Base-by-base conservation (phyloP, 345 rosid genomes). In the Linum lewisii region DNA sequence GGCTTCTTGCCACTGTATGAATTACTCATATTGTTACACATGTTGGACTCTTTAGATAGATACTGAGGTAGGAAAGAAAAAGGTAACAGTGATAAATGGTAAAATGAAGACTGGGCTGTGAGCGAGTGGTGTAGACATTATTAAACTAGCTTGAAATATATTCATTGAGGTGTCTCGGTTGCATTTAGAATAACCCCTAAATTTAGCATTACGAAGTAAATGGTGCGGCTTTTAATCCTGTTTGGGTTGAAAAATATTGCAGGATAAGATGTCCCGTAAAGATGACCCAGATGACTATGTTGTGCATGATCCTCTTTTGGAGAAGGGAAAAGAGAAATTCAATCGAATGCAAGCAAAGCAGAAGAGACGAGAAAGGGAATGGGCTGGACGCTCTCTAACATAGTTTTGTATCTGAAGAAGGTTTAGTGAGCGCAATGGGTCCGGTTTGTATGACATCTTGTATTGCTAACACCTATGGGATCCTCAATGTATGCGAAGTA, bases 251-350 rank as follows among this genome's bases (percentile, higher is more conserved):
- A 56, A 64, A 38, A n/a, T 67, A 15, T 11, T 64, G 69, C 86
- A 93, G 99, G 84, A 79, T 76, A 66, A 75, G 7, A 88, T 83
- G 92, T 77, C 90, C 51, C 89, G 95, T 54, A 82, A 72, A 58
- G 91, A 93, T 67, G 95, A 93, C 65, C 79, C 82, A 21, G 79
- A 85, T 71, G 96, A 89, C 63, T 93, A 87, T 61, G 88, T 84
- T 14, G 92, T 90, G 66, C 84, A 84, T 47, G 97, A 93, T 63
- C 97, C 97, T 68, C 90, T 89, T 44, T 67, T 93, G 71, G 92
- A 90, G 78, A 93, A 93, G 66, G 97, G 99, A 60, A 93, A 85
- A 72, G 99, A 87, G 66, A 93, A 93, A 68, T 93, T 93, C 74
- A 93, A 93, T 72, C 73, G 69, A 69, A 90, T 90, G 87, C 87